phyloP scores from a whole-genome alignment of 208 protist genomes.

The Leptomonas seymouri region DNA sequence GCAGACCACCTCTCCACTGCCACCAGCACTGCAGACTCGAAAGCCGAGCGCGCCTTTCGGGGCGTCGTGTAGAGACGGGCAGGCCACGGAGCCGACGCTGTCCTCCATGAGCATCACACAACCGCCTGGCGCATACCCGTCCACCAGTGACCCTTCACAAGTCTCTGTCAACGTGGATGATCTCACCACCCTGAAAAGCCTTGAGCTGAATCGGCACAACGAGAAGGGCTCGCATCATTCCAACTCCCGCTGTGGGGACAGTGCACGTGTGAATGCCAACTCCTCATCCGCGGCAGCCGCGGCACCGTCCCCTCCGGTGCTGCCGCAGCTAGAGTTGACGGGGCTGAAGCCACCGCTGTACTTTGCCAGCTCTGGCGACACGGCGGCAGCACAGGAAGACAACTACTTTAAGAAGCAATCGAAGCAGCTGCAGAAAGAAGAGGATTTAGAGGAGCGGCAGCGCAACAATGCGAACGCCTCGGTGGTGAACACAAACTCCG shows the following conservation, averaged over 20 bases:
- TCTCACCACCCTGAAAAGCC: conserved; percentile 7
- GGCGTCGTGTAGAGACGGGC: not conserved
- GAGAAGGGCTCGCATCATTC: not conserved
- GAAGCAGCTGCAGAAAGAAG: conserved; percentile 10
- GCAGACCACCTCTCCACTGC: not conserved
- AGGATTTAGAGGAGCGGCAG: conserved; percentile 15
- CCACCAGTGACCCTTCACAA: not conserved
- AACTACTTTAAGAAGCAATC: conserved; percentile 36
- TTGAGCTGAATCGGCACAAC: conserved; percentile 7
- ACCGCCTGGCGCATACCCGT: no score
- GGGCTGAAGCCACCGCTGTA: conserved; percentile 46
- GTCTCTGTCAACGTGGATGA: conserved; percentile 16
- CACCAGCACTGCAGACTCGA: not conserved
- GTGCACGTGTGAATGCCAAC: not conserved
- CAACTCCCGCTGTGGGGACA: not conserved
- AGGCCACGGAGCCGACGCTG: not conserved
- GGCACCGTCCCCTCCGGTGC: conserved; percentile 12
- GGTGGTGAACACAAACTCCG: conserved; percentile 19
- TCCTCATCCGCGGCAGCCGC: not conserved
- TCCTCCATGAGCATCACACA: not conserved
- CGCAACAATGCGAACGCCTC: conserved; percentile 10
- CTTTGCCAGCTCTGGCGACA: conserved; percentile 51
- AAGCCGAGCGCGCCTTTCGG: not conserved
- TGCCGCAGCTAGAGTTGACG: conserved; percentile 39
- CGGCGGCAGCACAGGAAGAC: conserved; percentile 39